Percentiles rank a stretch among this genome's conserved stretches.
phyloP scores from a whole-genome alignment of 306 rosid species.

The Luffa aegyptiaca region DNA sequence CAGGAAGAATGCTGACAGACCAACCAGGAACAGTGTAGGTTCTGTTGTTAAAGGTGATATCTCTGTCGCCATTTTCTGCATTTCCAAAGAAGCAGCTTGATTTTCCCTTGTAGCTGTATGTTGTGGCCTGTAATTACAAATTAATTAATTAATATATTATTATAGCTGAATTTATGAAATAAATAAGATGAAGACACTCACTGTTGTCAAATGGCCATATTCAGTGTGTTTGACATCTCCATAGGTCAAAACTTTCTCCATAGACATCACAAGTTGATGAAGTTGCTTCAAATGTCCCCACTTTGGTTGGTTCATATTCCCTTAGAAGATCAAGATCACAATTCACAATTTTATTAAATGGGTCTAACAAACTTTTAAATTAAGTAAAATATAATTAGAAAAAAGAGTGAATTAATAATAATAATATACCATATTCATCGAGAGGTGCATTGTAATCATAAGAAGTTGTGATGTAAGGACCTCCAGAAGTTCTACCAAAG shows the following conservation, averaged over 20 bases:
- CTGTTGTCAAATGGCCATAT: constrained; percentile 26
- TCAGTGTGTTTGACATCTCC: constrained; percentile 23
- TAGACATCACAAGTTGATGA: constrained; percentile 32
- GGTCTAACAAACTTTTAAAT: too few species aligned
- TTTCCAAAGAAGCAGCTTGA: constrained; percentile 42
- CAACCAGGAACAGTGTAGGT: constrained; percentile 35
- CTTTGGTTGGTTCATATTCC: constrained; percentile 37
- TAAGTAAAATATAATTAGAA: too few species aligned
- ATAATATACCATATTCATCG: constrained; percentile 35
- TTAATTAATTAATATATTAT: too few species aligned
- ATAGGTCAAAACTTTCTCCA: constrained; percentile 32
- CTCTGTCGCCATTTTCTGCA: constrained; percentile 24
- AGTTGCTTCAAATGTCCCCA: constrained; percentile 44
- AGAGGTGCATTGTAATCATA: constrained; percentile 60
- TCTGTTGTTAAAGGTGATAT: constrained; percentile 21
- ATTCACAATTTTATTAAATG: too few species aligned
- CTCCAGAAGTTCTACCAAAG: constrained; percentile 45
- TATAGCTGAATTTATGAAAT: too few species aligned
- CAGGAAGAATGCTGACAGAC: constrained; percentile 54
- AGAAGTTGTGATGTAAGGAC: constrained; percentile 41
- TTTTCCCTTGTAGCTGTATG: constrained; percentile 23
- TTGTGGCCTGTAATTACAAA: constrained; percentile 23
- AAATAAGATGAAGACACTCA: not conserved
- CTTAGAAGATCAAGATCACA: not conserved
- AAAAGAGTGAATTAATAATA: too few species aligned